A percentile compares a stretch with the other conserved stretches of the same genome.
Conservation (phyloP, 108 stramenopile genomes). For the Nitzschia sp. region DNA sequence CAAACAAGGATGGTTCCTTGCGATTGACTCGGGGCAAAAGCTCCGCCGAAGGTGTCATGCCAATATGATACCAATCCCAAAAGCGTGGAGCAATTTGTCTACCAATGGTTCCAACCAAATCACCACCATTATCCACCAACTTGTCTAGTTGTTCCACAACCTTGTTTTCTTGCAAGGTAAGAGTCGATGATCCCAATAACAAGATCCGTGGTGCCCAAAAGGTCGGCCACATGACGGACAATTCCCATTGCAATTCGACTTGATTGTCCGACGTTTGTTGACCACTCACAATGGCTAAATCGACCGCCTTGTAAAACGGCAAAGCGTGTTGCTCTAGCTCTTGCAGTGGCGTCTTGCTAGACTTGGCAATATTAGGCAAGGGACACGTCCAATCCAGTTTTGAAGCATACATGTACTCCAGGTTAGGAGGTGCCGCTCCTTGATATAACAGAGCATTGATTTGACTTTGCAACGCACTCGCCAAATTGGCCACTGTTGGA, state of each 20-base stretch:
- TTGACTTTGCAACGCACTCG: conserved; percentile 53
- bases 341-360: conserved; percentile 47
- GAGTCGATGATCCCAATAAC: conserved; percentile 57
- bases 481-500: conserved; percentile 37
- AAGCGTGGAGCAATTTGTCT: conserved; percentile 71
- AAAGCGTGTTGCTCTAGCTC: conserved; percentile 57
- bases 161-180: conserved; percentile 34
- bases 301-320: conserved; percentile 65
- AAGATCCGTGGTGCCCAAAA: conserved; percentile 75
- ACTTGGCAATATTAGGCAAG: conserved; percentile 28
- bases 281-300: conserved; percentile 70
- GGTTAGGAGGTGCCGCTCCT: conserved; percentile 6
- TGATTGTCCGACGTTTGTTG: conserved; percentile 28
- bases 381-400: conserved; percentile 61
- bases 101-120: conserved; percentile 45
- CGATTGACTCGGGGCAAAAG: conserved; percentile 33
- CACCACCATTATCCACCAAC: conserved; percentile 38
- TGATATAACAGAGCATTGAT: conserved; percentile 56
- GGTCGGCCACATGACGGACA: conserved; percentile 78
- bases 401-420: conserved; percentile 24
- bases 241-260: conserved; percentile 65
- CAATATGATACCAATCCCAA: conserved; percentile 88
- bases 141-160: conserved; percentile 61
- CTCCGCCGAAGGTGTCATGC: conserved; percentile 85
- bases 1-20: conserved; percentile 37